Evolutionary conservation across 2,329 filamentous ascomycete genomes (phyloP), one percentile per base, ranked within the genome.

Genomic region (Stagonosporopsis vannaccii): DNA sequence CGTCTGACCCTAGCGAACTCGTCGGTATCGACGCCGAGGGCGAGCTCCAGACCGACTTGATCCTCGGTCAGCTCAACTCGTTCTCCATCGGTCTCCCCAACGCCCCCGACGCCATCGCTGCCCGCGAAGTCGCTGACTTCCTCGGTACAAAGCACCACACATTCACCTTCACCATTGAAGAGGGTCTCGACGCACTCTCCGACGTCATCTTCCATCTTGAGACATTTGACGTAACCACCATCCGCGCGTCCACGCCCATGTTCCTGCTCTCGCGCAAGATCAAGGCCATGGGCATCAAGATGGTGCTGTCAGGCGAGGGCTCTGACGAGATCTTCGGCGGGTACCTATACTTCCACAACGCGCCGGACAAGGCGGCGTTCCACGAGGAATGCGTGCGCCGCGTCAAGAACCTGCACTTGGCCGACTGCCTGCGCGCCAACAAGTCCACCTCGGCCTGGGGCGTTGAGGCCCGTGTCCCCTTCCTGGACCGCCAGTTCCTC

Each of bases 241-340:
- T 99, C 75, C 92, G 95, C 74, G 95, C 95, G 51, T 98, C 94
- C 11, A 99, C 95, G 11, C 95, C 95, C 65, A 99, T 99, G 95
- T 99, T 97, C 81, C 83, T 99, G 62, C 85, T 99, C 43, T 95
- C 92, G 60, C 89, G 96, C 76, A 99, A 99, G 84, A 99, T 99
- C 84, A 99, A 99, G 85, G 95, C 93, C 32, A 94, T 97, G 88
- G 95, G 95, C 62, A 91, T 99, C 74, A 99, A 99, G 87, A 99
- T 99, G 95, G 95, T 99, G 54, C 85, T 99, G 60, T 96, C 90
- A 71, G 95, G 95, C 60, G 95, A 99, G 80, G 95, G 95, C 45
- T 95, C 90, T 72, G 95, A 99, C 77, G 95, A 99, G 81, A 97
- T 97, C 76, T 98, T 98, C 68, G 95, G 95, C 61, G 95, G 95